Base-by-base conservation (phyloP, 768 basidiomycete species). In the Punctularia strigosozonata region DNA sequence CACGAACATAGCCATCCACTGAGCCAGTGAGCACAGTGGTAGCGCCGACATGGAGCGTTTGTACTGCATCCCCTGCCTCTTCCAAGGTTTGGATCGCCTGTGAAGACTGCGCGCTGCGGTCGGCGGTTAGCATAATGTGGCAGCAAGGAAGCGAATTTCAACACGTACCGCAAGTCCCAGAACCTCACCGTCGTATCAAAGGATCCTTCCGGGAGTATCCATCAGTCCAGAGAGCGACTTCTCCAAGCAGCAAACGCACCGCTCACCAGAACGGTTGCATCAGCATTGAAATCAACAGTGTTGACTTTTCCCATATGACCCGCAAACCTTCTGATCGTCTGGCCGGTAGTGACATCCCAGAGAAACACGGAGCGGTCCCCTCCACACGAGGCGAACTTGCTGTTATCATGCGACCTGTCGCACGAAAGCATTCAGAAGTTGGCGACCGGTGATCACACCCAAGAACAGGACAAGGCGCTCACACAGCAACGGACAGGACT, bases 281-380 rank as follows among this genome's bases (percentile, higher is more conserved):
- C 88, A 36, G 74, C 67, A 49, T 90, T 91, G 64, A 97, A 89
- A 43, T 86, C 87, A 5, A 98, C 91, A 5, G 72, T 69, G 60
- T 91, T 80, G 36, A 98, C 83, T 54, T 89, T 91, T 14, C 87
- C 75, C 68, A 87, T 74, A 57, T 99, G 95, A 0, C 90, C 95
- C 14, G 84, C 61, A 43, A 95, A 68, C 40, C 92, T 70, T 28
- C 90, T 69, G 30, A 80, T 78, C 1, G 92, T 89, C 32, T 76
- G 71, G 10, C 88, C 94, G 23, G 83, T 75, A 14, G 81, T 75
- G 7, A 99, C 95, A 53, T 99, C 95, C 94, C 94, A 98, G 18
- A 95, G 59, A 48, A 95, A 95, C 1, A 95, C 79, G 37, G 80
- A 79, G 45, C 88, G 77, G 58, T 99, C 94, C 5, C 94, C 94